Evolutionary conservation across 1,139 yeast genomes (phyloP).

Genomic region (Starmera stellimalicola): DNA sequence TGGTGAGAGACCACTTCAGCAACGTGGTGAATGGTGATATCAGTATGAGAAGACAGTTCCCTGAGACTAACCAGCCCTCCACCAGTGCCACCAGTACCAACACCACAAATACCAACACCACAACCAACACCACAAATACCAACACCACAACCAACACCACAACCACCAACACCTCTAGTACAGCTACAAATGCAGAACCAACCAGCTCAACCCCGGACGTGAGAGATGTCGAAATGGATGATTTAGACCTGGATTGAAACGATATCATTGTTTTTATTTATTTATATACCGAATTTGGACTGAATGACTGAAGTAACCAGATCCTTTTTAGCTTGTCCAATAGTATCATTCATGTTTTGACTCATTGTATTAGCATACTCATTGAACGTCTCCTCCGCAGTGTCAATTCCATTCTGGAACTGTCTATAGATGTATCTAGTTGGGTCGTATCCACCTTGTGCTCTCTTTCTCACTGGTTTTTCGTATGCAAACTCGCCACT

Average conservation of each 20-base stretch:
- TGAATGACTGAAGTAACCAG: conserved; percentile 43
- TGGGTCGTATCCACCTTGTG: conserved; percentile 27
- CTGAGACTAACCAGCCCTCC: no score
- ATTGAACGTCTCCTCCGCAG: conserved; percentile 45
- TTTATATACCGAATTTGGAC: conserved; percentile 43
- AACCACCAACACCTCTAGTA: background rate
- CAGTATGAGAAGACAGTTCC: no score
- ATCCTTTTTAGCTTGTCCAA: conserved; percentile 41
- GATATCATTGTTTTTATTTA: background rate
- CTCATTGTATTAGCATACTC: conserved; percentile 49
- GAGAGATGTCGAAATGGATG: background rate
- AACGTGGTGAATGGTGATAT: no score
- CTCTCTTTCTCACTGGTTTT: conserved; percentile 37
- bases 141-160: background rate
- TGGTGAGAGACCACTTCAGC: no score
- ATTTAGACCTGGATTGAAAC: background rate
- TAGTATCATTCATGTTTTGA: conserved; percentile 43
- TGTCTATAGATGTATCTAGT: conserved; percentile 33
- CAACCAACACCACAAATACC: background rate
- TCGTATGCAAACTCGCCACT: conserved; percentile 32
- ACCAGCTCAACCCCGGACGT: no score
- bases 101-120: background rate
- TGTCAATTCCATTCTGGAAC: conserved; percentile 43
- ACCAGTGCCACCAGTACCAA: no score
- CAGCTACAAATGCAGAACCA: no score